Base-by-base conservation (phyloP, 805 yeast species). In the Yarrowia bubula region DNA sequence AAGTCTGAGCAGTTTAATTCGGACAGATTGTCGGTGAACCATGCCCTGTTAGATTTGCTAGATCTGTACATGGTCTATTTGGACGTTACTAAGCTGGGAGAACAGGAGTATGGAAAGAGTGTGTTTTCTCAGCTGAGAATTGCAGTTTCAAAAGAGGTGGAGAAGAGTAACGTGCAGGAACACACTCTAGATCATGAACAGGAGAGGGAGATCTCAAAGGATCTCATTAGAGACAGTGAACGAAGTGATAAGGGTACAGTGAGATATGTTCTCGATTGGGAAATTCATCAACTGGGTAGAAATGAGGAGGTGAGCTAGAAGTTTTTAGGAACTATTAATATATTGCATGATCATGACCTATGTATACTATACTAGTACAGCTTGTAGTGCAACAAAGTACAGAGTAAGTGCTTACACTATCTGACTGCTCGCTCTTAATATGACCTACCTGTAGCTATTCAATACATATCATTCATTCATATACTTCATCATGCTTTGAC, bases 1-100 rank as follows among this genome's bases (percentile, higher is more conserved):
- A 76, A 76, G 48, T 70, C 75, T 33, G 70, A 69, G 11, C 58
- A 50, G 28, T 66, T 66, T 38, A 50, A 48, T 37, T 66, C 71
- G 5, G 63, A 67, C 5, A 66, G 74, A 69, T 75, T 6, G 72
- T 60, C 66, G 7, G 74, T 81, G 1, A 75, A 78, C 65, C 80
- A 84, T 68, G 85, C 85, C 1, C 79, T 86, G 44, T 76, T 83
- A 41, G 87, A 84, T 66, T 75, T 87, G 8, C 75, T 87, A 53
- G 86, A 86, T 68, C 82, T 83, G 69, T 88, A 85, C 70, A 82
- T 86, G 64, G 85, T 86, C 71, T 81, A 81, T 68, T 82, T 80
- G 73, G 82, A 81, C 67, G 75, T 77, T 57, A 80, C 87, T 48
- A 79, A 81, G 41, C 75, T 87, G 60, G 80, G 81, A 46, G 78